Conservation (phyloP, 352 stramenopile genomes). For the Pseudoperonospora humuli region DNA sequence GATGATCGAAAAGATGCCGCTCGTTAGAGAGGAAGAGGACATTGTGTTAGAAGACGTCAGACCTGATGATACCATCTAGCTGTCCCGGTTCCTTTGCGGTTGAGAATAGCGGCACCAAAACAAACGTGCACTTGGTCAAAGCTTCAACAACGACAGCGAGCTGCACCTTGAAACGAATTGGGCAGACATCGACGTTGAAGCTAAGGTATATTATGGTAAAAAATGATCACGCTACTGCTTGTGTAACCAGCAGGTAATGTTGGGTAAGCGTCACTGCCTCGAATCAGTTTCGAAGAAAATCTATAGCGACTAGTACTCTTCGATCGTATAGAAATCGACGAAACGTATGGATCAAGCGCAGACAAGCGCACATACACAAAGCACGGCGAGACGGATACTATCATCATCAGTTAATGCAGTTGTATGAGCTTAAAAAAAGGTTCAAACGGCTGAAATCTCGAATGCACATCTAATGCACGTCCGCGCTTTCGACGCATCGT, state of each 20-base stretch:
- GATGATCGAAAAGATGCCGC: slow-evolving; percentile 40
- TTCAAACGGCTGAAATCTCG: too few species aligned
- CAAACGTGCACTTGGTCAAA: slow-evolving; percentile 16
- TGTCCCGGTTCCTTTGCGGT: slow-evolving; percentile 15
- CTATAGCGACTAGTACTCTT: slow-evolving; percentile 6
- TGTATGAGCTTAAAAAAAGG: too few species aligned
- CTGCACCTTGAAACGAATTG: slow-evolving; percentile 9
- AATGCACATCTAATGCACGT: slow-evolving; percentile 42
- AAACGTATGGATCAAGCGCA: slow-evolving; percentile 19
- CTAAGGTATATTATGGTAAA: slow-evolving; percentile 6
- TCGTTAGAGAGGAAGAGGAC: slow-evolving; percentile 37
- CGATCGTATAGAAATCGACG: not conserved
- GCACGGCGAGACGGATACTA: slow-evolving; percentile 8
- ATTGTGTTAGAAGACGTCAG: slow-evolving; percentile 14
- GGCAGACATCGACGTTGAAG: not conserved
- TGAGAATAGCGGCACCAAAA: slow-evolving; percentile 13
- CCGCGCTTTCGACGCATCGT: slow-evolving; percentile 60
- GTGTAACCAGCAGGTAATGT: slow-evolving; percentile 16
- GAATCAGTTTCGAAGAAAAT: slow-evolving; percentile 9
- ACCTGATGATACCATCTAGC: slow-evolving; percentile 9
- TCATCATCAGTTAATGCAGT: too few species aligned
- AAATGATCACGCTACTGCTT: slow-evolving; percentile 19
- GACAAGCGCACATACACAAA: slow-evolving; percentile 1
- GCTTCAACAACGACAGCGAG: slow-evolving; percentile 2
- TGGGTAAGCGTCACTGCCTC: slow-evolving; percentile 7